Evolutionary conservation across 768 basidiomycete species (phyloP).

Genomic region (Cystobasidium tubakii): DNA sequence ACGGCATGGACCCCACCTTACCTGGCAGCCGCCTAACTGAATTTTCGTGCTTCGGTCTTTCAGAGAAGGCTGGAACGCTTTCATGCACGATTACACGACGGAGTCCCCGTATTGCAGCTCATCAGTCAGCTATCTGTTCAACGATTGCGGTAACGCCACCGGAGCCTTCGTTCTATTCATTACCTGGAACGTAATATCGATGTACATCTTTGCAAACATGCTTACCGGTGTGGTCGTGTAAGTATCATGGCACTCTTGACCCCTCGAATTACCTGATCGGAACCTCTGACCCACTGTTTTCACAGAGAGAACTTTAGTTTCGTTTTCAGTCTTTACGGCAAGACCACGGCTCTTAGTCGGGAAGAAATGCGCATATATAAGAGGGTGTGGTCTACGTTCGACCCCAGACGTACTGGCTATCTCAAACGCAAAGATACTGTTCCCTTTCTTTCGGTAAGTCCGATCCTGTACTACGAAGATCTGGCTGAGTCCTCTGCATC

Average conservation of each 20-base stretch:
- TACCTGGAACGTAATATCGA: slow-evolving; percentile 69
- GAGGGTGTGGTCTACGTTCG: slow-evolving; percentile 82
- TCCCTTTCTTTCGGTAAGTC: slow-evolving; percentile 72
- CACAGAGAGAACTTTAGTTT: slow-evolving; percentile 79
- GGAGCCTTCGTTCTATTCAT: slow-evolving; percentile 84
- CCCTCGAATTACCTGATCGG: no score
- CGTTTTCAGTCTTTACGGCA: slow-evolving; percentile 79
- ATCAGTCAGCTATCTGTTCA: slow-evolving; percentile 55
- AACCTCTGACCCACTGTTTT: no score
- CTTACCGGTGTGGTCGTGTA: slow-evolving; percentile 64
- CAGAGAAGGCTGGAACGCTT: slow-evolving; percentile 94
- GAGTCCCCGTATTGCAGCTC: slow-evolving; percentile 59
- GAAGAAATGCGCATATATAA: slow-evolving; percentile 93
- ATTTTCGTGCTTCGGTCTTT: background rate
- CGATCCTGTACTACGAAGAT: background rate
- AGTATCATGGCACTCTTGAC: no score
- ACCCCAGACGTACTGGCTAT: slow-evolving; percentile 70
- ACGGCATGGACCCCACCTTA: background rate
- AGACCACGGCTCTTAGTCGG: slow-evolving; percentile 73
- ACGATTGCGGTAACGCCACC: slow-evolving; percentile 77
- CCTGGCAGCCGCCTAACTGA: background rate
- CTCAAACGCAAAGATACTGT: slow-evolving; percentile 66
- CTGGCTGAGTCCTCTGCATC: slow-evolving; percentile 3
- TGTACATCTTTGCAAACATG: slow-evolving; percentile 96
- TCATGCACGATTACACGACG: slow-evolving; percentile 77